phyloP scores from a whole-genome alignment of 78 protist genomes.

The Dictyostelium capitatum region DNA sequence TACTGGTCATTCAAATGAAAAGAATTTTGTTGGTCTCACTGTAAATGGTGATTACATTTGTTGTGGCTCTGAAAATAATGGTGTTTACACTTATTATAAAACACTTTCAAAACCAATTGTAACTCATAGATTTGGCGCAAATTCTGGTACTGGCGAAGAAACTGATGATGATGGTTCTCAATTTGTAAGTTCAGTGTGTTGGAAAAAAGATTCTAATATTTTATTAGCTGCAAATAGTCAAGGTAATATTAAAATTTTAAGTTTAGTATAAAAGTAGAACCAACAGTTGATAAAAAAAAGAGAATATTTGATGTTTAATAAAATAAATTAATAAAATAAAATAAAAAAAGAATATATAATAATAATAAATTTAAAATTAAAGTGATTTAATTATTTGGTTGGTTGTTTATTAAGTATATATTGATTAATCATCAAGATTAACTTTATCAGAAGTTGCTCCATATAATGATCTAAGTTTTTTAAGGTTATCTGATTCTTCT shows the following conservation, averaged over 20 bases:
- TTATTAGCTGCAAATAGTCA: constrained; percentile 84
- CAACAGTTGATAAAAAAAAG: too few relatives aligned
- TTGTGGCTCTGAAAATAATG: constrained; percentile 89
- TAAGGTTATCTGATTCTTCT: constrained; percentile 49
- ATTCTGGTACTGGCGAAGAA: constrained; percentile 80
- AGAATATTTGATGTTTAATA: too few relatives aligned
- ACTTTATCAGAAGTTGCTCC: constrained; percentile 56
- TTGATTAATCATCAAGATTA: background rate
- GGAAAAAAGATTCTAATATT: constrained; percentile 79
- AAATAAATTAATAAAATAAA: background rate
- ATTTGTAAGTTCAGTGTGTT: constrained; percentile 87
- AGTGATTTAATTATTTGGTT: too few relatives aligned
- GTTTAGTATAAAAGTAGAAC: constrained; percentile 31
- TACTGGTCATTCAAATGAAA: constrained; percentile 89
- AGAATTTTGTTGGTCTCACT: constrained; percentile 91
- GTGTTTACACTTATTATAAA: constrained; percentile 86
- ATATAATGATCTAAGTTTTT: constrained; percentile 43
- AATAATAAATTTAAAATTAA: too few relatives aligned
- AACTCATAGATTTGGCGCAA: constrained; percentile 74
- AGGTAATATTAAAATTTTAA: constrained; percentile 81
- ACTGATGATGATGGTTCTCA: constrained; percentile 88
- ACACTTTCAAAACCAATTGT: constrained; percentile 83
- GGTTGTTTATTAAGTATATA: too few relatives aligned
- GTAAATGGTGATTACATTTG: constrained; percentile 85
- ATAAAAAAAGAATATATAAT: too few relatives aligned